These are phyloP conservation scores for Mucor piriformis DNA, from an alignment of 371 early-diverging fungal species.

Conservation along the genomic window DNA sequence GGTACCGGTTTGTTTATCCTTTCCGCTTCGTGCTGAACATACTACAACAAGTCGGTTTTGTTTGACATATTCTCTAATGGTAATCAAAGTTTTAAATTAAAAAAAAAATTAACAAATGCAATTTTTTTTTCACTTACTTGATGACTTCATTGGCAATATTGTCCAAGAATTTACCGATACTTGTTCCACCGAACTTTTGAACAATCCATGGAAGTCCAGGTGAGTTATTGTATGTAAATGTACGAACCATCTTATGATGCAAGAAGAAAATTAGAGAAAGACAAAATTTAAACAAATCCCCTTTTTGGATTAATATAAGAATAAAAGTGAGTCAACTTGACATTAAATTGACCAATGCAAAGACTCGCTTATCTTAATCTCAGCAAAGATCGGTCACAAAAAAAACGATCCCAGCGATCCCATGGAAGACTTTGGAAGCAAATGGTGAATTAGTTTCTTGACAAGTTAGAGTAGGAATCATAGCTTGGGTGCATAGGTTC, in stretches of 20 bases:
- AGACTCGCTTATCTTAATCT: conserved; percentile 15
- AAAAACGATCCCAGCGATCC: no score
- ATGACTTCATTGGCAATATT: conserved; percentile 63
- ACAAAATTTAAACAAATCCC: background rate
- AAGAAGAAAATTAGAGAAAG: conserved; percentile 2
- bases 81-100: background rate
- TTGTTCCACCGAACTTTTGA: conserved; percentile 90
- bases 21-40: conserved; percentile 82
- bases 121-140: conserved; percentile 38
- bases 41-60: conserved; percentile 76
- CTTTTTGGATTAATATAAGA: conserved; percentile 1
- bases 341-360: conserved; percentile 25
- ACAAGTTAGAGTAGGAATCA: no score
- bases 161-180: conserved; percentile 80
- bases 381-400: no score
- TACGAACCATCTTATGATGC: conserved; percentile 14
- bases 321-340: conserved; percentile 35
- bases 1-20: conserved; percentile 77
- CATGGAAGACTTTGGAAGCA: no score
- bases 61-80: conserved; percentile 57
- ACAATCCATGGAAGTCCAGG: conserved; percentile 67
- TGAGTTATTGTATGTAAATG: conserved; percentile 24
- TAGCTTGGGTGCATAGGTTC: no score
- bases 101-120: no score
- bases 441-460: no score